A percentile compares a stretch with the other conserved stretches of the same genome.
Conservation (phyloP, 2,329 filamentous ascomycete species). For the Claviceps purpurea region DNA sequence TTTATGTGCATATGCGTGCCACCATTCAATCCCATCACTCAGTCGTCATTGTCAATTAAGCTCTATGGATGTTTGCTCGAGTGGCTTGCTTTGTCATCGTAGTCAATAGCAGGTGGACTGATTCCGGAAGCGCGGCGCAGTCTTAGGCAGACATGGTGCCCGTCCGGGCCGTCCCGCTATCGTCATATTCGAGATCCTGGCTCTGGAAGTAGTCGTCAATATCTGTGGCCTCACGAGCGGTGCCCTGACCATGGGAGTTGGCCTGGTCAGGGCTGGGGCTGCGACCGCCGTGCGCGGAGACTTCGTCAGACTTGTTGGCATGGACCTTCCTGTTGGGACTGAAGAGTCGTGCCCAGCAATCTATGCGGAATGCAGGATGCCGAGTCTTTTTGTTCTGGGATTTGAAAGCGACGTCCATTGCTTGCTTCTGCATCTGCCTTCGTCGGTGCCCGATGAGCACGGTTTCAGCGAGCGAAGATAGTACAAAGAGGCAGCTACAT, state of each 20-base stretch:
- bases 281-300: constrained; percentile 3
- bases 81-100: too few relatives aligned
- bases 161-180: neutral
- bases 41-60: too few relatives aligned
- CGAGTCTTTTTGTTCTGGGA: too few relatives aligned
- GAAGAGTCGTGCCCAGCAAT: neutral
- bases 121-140: neutral
- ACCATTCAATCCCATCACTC: too few relatives aligned
- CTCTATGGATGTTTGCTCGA: too few relatives aligned
- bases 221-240: too few relatives aligned
- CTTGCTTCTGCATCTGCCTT: constrained; percentile 64
- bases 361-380: too few relatives aligned
- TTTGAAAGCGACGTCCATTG: constrained; percentile 42
- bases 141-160: neutral
- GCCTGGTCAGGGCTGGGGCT: constrained; percentile 12
- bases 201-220: constrained; percentile 9
- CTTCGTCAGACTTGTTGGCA: too few relatives aligned
- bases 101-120: too few relatives aligned
- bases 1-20: too few relatives aligned
- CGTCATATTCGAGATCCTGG: constrained; percentile 16
- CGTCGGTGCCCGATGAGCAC: constrained; percentile 57
- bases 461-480: constrained; percentile 57
- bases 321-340: neutral
- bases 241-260: too few relatives aligned
- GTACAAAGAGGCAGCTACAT: constrained; percentile 43